These are phyloP conservation scores for Allomyces macrogynus DNA, from an alignment of 192 early-diverging fungal genomes.

Conservation along the genomic window DNA sequence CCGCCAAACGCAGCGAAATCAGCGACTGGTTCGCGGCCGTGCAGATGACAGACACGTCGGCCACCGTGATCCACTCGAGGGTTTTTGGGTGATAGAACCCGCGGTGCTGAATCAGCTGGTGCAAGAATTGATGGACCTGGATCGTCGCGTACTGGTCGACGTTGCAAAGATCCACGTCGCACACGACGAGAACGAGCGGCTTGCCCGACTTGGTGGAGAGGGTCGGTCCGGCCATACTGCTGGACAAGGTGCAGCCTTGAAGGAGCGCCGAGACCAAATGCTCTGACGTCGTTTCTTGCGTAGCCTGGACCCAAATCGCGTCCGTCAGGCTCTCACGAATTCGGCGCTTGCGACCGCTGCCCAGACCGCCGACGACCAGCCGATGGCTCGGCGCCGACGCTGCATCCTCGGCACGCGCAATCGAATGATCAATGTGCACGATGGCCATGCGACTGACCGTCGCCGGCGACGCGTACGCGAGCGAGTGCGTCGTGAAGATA, in stretches of 20 bases:
- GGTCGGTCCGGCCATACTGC: conserved; percentile 74
- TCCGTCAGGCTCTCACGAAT: conserved; percentile 76
- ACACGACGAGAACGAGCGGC: conserved; percentile 97
- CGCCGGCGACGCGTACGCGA: conserved; percentile 89
- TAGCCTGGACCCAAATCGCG: conserved; percentile 94
- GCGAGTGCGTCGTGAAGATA: conserved; percentile 98
- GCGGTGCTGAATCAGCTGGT: conserved; percentile 82
- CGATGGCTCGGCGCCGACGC: conserved; percentile 55
- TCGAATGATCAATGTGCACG: conserved; percentile 65
- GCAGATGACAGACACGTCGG: conserved; percentile 95
- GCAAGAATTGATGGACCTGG: conserved; percentile 85
- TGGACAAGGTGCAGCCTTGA: conserved; percentile 92
- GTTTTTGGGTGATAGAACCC: conserved; percentile 88
- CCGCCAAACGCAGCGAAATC: no score
- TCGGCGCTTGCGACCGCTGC: conserved; percentile 95
- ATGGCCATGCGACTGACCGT: conserved; percentile 98
- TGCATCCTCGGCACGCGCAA: conserved; percentile 42
- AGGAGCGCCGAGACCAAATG: conserved; percentile 86
- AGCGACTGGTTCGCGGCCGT: conserved; percentile 44
- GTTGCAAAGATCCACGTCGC: conserved; percentile 96
- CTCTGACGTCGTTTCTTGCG: conserved; percentile 88
- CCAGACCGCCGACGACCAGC: conserved; percentile 28
- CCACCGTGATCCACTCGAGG: conserved; percentile 77
- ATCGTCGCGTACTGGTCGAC: conserved; percentile 96
- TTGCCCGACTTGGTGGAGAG: conserved; percentile 63